These are phyloP conservation scores for Xerocomellus amylosporus DNA, from an alignment of 768 basidiomycete species.

Conservation along the genomic window DNA sequence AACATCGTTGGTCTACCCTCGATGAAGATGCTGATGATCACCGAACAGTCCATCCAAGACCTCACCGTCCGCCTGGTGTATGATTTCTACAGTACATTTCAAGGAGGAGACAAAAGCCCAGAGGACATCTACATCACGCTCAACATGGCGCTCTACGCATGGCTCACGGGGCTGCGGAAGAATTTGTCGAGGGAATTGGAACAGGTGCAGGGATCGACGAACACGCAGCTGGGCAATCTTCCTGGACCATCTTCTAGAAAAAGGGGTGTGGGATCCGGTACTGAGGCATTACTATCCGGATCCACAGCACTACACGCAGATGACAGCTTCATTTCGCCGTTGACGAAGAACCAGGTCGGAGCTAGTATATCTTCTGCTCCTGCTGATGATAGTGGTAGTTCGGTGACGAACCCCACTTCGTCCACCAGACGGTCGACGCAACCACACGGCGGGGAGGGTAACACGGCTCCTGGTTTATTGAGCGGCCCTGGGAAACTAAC, in stretches of 20 bases:
- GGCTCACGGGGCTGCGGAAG: slow-evolving; percentile 76
- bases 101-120: slow-evolving; percentile 49
- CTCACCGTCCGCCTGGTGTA: slow-evolving; percentile 49
- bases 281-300: slow-evolving; percentile 8
- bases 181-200: slow-evolving; percentile 76
- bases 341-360: slow-evolving; percentile 10
- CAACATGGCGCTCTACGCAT: slow-evolving; percentile 78
- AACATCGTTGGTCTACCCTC: slow-evolving; percentile 79
- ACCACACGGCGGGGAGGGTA: slow-evolving; percentile 16
- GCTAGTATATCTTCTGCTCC: not conserved
- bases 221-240: slow-evolving; percentile 40
- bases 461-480: not conserved
- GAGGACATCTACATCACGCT: slow-evolving; percentile 85
- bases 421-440: slow-evolving; percentile 13
- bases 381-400: slow-evolving; percentile 7
- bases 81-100: slow-evolving; percentile 71
- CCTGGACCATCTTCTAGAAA: slow-evolving; percentile 33
- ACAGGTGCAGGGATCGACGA: slow-evolving; percentile 60
- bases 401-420: slow-evolving; percentile 1
- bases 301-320: slow-evolving; percentile 6
- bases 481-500: slow-evolving; percentile 14
- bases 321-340: not conserved
- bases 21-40: slow-evolving; percentile 80
- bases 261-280: slow-evolving; percentile 29
- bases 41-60: slow-evolving; percentile 54